Base-by-base conservation (phyloP, 2,329 filamentous ascomycete genomes). In the Aureobasidium subglaciale region DNA sequence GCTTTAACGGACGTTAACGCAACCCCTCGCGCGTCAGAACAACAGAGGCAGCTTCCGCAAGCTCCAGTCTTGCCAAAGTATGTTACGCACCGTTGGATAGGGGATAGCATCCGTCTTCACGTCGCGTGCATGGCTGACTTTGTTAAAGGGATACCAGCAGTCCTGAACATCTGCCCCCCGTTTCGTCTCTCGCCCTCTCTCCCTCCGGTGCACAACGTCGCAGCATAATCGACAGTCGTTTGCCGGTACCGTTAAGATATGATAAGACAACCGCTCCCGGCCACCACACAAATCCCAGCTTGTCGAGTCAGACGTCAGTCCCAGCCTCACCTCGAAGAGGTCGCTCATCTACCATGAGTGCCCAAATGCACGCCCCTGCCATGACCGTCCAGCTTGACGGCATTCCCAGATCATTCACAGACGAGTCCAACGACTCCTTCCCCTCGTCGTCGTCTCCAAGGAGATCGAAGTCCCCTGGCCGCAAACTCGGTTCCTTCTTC, bases 401-500 rank as follows among this genome's bases (percentile, higher is more conserved):
- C 45, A 62, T 67, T n/a, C 64, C 67, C 54, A 60, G 67, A 41
- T 67, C 63, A 52, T 58, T 67, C 11, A 64, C 68, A n/a, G 64
- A 68, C 54, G 64, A 68, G 22, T 67, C 65, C 18, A 46, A 64
- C 22, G 58, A 56, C 15, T 56, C 53, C 1, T 56, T 62, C 30
- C 57, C 60, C 18, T 56, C 55, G 57, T 58, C 37, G 24, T 58
- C 55, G 35, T 49, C 55, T 46, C 35, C 56, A 13, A 68, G 64
- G 49, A 70, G 71, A 58, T 70, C 73, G 15, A 75, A 73, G 59
- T 75, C 74, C 18, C 74, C 73, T 5, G 69, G 63, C 16, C 75
- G 75, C 42, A 76, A 74, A 56, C 78, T 87, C 63, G 80, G 80
- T 41, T 83, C 80, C 13, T 84, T 87, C 68, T 87, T 87, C 63